These are phyloP conservation scores for Niveomyces coronatus DNA, from an alignment of 2,329 filamentous ascomycete species.

Conservation along the genomic window DNA sequence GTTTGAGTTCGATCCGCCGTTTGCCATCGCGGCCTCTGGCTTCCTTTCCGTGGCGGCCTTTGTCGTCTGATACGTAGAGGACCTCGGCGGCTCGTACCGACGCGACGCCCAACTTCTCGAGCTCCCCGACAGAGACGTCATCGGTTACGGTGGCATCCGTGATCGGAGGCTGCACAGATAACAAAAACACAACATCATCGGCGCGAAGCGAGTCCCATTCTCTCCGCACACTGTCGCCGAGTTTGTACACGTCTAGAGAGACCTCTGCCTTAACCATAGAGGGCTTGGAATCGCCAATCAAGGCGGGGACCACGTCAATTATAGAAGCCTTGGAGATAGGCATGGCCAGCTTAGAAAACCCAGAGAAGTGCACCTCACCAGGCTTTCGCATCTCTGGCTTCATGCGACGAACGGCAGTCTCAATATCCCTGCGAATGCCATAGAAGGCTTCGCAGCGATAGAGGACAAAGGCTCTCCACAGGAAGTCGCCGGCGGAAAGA, in stretches of 20 bases:
- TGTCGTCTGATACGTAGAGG: slow-evolving; percentile 76
- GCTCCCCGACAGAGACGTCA: slow-evolving; percentile 34
- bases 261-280: slow-evolving; percentile 81
- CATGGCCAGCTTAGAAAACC: slow-evolving; percentile 86
- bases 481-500: slow-evolving; percentile 84
- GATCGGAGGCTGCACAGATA: slow-evolving; percentile 59
- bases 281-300: slow-evolving; percentile 75
- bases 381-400: slow-evolving; percentile 55
- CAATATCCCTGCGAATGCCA: slow-evolving; percentile 83
- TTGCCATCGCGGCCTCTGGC: slow-evolving; percentile 53
- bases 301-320: slow-evolving; percentile 71
- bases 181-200: slow-evolving; percentile 82
- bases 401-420: slow-evolving; percentile 68
- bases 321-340: slow-evolving; percentile 79
- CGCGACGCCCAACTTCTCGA: slow-evolving; percentile 56
- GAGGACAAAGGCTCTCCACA: slow-evolving; percentile 88
- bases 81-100: slow-evolving; percentile 75
- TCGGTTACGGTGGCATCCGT: slow-evolving; percentile 43
- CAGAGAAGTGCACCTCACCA: slow-evolving; percentile 64
- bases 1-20: slow-evolving; percentile 65
- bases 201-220: slow-evolving; percentile 87
- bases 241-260: slow-evolving; percentile 66
- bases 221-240: slow-evolving; percentile 63
- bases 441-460: slow-evolving; percentile 91
- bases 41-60: slow-evolving; percentile 57